These are phyloP conservation scores for Aspergillus glaucus DNA, from an alignment of 2,329 filamentous ascomycete genomes.

Conservation along the genomic window DNA sequence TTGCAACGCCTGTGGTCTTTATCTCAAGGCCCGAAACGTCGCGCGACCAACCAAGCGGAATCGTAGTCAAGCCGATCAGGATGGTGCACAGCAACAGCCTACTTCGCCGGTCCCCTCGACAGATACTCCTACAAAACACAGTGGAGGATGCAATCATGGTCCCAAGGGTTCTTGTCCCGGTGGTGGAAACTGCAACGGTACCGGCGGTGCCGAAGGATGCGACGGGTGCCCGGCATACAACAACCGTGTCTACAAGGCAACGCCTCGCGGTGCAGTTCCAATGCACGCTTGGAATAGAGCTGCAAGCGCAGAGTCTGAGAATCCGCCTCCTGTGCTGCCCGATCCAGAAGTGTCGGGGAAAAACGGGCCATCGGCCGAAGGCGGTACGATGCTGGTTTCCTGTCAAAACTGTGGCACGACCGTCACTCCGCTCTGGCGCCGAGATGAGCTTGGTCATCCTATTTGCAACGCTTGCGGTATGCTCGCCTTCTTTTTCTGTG, in stretches of 20 bases:
- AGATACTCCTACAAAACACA: slow-evolving; percentile 25
- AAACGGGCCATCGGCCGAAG: slow-evolving; percentile 16
- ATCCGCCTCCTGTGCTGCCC: slow-evolving; percentile 7
- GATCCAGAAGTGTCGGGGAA: slow-evolving; percentile 21
- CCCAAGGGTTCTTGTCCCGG: slow-evolving; percentile 85
- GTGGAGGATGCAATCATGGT: slow-evolving; percentile 27
- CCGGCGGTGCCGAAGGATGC: slow-evolving; percentile 89
- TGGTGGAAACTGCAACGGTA: slow-evolving; percentile 91
- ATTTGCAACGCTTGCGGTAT: slow-evolving; percentile 98
- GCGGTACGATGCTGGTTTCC: slow-evolving; percentile 63
- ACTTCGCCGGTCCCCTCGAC: slow-evolving; percentile 27
- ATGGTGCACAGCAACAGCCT: slow-evolving; percentile 16
- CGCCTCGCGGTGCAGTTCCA: slow-evolving; percentile 43
- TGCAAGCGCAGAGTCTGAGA: slow-evolving; percentile 21
- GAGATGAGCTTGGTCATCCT: slow-evolving; percentile 89
- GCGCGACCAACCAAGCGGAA: slow-evolving; percentile 86
- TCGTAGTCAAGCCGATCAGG: slow-evolving; percentile 47
- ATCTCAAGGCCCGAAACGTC: slow-evolving; percentile 87
- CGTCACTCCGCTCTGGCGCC: slow-evolving; percentile 89
- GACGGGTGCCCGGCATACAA: slow-evolving; percentile 96
- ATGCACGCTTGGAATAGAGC: slow-evolving; percentile 28
- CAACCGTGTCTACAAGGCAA: slow-evolving; percentile 85
- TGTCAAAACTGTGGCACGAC: slow-evolving; percentile 97
- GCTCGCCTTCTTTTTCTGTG: slow-evolving; percentile 29
- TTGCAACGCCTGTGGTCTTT: slow-evolving; percentile 95